Percentiles rank a stretch among this genome's conserved stretches.
Conservation (phyloP, 2,329 filamentous ascomycete species). For the Thelonectria blattea region DNA sequence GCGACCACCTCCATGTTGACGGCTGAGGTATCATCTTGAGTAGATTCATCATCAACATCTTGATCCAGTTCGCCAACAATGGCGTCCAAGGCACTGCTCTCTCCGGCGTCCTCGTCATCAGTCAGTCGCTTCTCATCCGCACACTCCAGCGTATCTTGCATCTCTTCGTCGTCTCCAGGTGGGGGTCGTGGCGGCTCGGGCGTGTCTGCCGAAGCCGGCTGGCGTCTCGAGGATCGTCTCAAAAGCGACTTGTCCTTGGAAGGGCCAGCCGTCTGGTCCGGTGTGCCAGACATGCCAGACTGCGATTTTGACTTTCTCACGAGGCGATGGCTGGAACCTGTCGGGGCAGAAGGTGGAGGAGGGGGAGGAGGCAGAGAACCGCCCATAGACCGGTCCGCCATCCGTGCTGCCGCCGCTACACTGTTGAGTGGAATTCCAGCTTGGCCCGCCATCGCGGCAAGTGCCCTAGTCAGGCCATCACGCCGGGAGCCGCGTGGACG, state of each 20-base stretch:
- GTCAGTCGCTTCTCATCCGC: constrained; percentile 88
- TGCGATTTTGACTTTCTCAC: constrained; percentile 56
- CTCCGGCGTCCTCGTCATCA: constrained; percentile 71
- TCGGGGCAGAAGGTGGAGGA: constrained; percentile 45
- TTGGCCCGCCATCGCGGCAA: constrained; percentile 80
- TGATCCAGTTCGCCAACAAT: constrained; percentile 92
- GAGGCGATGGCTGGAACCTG: constrained; percentile 52
- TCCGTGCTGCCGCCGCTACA: constrained; percentile 52
- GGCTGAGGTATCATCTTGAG: constrained; percentile 75
- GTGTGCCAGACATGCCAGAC: constrained; percentile 50
- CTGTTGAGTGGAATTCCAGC: constrained; percentile 63
- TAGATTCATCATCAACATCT: constrained; percentile 73
- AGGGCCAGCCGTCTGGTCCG: constrained; percentile 54
- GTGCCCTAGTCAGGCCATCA: constrained; percentile 69
- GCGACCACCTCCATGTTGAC: constrained; percentile 90
- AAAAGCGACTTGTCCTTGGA: constrained; percentile 63
- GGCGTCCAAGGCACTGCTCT: constrained; percentile 74
- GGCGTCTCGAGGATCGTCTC: constrained; percentile 69
- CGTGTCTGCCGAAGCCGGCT: constrained; percentile 58
- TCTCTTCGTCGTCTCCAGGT: constrained; percentile 63
- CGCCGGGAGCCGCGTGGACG: constrained; percentile 65
- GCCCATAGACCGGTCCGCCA: constrained; percentile 53
- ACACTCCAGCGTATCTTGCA: constrained; percentile 81
- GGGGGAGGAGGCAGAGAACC: constrained; percentile 45
- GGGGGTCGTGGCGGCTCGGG: constrained; percentile 58